Conservation (phyloP, 495 filamentous ascomycete genomes). For the Hypoxylon fuscum region DNA sequence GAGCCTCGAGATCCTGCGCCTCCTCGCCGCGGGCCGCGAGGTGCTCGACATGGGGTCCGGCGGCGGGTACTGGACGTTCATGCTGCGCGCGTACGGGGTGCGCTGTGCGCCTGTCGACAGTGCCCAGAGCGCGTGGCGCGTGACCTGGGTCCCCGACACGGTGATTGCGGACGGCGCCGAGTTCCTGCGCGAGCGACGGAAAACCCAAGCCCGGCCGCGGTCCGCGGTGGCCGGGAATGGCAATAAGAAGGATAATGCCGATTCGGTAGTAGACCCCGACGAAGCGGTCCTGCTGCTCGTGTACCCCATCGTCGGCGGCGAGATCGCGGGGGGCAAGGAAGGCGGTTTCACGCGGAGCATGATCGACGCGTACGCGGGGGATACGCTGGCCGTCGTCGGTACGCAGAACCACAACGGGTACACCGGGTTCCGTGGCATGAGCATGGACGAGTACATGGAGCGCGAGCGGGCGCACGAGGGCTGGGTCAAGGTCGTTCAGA, state of each 20-base stretch:
- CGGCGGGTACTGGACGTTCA: conserved; percentile 70
- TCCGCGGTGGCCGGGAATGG: not conserved
- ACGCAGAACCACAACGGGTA: conserved; percentile 72
- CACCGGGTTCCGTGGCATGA: conserved; percentile 64
- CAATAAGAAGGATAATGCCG: not conserved
- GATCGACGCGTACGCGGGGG: conserved; percentile 63
- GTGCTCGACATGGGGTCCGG: conserved; percentile 67
- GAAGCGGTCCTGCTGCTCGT: conserved; percentile 65
- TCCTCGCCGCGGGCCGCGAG: conserved; percentile 48
- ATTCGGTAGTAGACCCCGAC: conserved; percentile 43
- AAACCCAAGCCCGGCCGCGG: too few species aligned
- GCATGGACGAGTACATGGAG: conserved; percentile 65
- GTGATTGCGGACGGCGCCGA: conserved; percentile 55
- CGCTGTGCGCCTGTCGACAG: conserved; percentile 59
- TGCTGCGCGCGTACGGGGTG: conserved; percentile 59
- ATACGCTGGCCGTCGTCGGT: conserved; percentile 67
- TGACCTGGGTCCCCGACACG: conserved; percentile 67
- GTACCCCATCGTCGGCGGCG: conserved; percentile 66
- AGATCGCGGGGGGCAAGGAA: conserved; percentile 40
- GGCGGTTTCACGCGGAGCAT: conserved; percentile 62
- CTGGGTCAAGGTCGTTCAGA: conserved; percentile 55
- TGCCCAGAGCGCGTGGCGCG: conserved; percentile 62
- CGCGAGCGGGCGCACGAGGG: conserved; percentile 48
- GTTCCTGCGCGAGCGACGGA: conserved; percentile 48
- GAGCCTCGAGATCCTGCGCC: conserved; percentile 58